Percentiles rank a stretch among this genome's conserved stretches.
Evolutionary conservation across 108 stramenopile genomes (phyloP).

Genomic region (Skeletonema menzelii): DNA sequence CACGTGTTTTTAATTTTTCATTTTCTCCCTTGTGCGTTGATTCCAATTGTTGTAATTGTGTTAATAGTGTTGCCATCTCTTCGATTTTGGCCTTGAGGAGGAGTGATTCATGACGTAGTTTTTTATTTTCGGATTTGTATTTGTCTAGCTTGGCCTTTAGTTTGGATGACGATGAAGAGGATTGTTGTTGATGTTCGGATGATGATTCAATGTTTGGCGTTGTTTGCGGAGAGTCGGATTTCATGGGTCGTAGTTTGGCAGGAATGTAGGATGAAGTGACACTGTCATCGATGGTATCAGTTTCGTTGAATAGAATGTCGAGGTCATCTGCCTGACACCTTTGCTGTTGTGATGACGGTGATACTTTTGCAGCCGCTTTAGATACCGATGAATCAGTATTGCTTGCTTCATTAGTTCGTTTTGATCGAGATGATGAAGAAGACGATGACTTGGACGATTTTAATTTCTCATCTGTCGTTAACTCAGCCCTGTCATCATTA

Average conservation of each 20-base stretch:
- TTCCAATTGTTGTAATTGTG: neutral
- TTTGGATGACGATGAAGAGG: neutral
- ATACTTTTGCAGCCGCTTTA: neutral
- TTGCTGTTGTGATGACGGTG: neutral
- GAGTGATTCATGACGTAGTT: conserved; percentile 15
- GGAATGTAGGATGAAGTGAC: neutral
- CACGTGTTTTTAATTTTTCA: neutral
- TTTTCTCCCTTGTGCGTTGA: neutral
- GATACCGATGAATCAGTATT: neutral
- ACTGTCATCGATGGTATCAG: neutral
- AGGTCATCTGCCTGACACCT: neutral
- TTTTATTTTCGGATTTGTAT: conserved; percentile 38
- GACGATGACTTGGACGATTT: neutral
- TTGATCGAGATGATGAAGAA: neutral
- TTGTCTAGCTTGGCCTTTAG: neutral
- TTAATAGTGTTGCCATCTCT: neutral
- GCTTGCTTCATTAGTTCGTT: neutral
- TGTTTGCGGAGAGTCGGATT: neutral
- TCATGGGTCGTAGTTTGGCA: neutral
- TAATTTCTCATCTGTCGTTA: neutral
- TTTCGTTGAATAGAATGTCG: neutral
- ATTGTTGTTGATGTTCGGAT: neutral
- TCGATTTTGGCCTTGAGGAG: neutral
- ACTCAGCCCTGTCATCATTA: neutral
- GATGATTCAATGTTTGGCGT: neutral